phyloP scores from a whole-genome alignment of 495 filamentous ascomycete species.

The Xylaria castorea region DNA sequence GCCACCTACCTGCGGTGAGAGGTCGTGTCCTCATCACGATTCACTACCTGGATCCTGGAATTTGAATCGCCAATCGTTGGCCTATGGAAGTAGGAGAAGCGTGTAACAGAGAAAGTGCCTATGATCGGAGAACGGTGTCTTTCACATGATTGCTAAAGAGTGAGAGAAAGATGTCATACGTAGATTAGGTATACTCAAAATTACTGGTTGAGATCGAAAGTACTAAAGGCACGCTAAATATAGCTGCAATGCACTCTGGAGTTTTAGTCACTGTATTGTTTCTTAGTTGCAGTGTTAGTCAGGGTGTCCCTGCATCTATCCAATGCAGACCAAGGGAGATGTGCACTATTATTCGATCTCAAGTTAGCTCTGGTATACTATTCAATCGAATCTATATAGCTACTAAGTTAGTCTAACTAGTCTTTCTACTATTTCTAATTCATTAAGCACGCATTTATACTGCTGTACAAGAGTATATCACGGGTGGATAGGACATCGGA shows the following conservation, averaged over 20 bases:
- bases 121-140: background rate
- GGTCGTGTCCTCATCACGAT: conserved; percentile 20
- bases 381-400: background rate
- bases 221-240: conserved; percentile 12
- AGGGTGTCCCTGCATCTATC: conserved; percentile 19
- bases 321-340: background rate
- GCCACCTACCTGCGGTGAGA: background rate
- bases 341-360: background rate
- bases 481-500: too few species aligned
- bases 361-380: background rate
- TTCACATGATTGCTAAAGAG: background rate
- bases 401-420: background rate
- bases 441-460: too few species aligned
- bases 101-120: background rate
- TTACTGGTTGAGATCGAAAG: background rate
- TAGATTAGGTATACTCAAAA: background rate
- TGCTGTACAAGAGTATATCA: too few species aligned
- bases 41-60: conserved; percentile 13
- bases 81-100: background rate
- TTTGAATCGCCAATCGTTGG: background rate
- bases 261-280: background rate
- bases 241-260: background rate
- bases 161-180: background rate
- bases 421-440: too few species aligned
- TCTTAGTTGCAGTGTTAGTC: background rate